Evolutionary conservation across 2,329 filamentous ascomycete genomes (phyloP).

Genomic region (Microcyclospora pomicola): DNA sequence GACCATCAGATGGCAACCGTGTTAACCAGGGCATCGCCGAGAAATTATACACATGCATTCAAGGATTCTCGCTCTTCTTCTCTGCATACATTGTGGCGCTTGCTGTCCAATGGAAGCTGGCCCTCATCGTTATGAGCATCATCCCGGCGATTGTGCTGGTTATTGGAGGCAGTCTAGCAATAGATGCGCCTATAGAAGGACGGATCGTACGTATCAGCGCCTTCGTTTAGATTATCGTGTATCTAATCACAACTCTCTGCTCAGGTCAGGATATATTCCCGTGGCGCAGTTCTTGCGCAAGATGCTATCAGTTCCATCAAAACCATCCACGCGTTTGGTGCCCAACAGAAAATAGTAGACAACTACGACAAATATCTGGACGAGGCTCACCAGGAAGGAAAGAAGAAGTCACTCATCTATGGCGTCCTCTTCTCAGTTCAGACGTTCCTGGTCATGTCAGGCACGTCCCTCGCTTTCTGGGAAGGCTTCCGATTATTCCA

Average conservation of each 20-base stretch:
- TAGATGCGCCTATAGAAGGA: conserved; percentile 25
- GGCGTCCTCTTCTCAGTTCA: conserved; percentile 30
- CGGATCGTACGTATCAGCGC: conserved; percentile 8
- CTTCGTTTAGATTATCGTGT: no score
- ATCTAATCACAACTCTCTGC: no score
- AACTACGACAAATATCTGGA: conserved; percentile 32
- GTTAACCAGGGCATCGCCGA: conserved; percentile 29
- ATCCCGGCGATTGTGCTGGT: conserved; percentile 31
- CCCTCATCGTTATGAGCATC: conserved; percentile 33
- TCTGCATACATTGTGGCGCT: conserved; percentile 29
- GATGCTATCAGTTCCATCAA: conserved; percentile 38
- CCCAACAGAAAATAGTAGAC: conserved; percentile 28
- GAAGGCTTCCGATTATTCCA: conserved; percentile 27
- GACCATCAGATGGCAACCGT: conserved; percentile 21
- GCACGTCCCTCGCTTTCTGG: conserved; percentile 31
- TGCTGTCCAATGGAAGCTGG: conserved; percentile 30
- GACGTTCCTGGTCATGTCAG: conserved; percentile 29
- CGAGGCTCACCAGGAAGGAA: conserved; percentile 31
- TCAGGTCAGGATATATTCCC: conserved; percentile 26
- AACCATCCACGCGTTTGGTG: conserved; percentile 38
- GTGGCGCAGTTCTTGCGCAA: conserved; percentile 34
- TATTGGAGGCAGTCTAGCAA: conserved; percentile 19
- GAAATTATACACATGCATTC: conserved; percentile 24
- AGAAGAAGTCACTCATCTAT: conserved; percentile 31
- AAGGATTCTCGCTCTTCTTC: conserved; percentile 26